phyloP scores from a whole-genome alignment of 805 yeast genomes.

The Nakazawaea laoshanensis region DNA sequence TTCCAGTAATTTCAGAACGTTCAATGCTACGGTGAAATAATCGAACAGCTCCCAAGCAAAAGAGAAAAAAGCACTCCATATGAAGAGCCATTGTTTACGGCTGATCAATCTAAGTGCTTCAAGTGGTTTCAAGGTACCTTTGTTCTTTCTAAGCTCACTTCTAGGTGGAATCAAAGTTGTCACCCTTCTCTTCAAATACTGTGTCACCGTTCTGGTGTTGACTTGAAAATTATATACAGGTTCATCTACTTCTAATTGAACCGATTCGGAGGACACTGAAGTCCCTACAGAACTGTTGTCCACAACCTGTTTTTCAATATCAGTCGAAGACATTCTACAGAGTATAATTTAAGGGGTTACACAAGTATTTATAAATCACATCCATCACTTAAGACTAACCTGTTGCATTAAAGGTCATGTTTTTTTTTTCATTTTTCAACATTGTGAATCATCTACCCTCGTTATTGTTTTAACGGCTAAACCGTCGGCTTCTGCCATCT shows the following conservation, averaged over 20 bases:
- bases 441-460: too few relatives aligned
- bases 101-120: conserved; percentile 28
- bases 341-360: too few relatives aligned
- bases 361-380: too few relatives aligned
- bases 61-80: conserved; percentile 49
- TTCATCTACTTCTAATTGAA: not conserved
- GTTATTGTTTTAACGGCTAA: too few relatives aligned
- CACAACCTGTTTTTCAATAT: conserved; percentile 1
- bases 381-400: too few relatives aligned
- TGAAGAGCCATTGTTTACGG: conserved; percentile 44
- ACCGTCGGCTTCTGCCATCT: too few relatives aligned
- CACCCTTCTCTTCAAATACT: conserved; percentile 36
- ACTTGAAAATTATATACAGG: conserved; percentile 19
- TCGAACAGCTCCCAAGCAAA: conserved; percentile 75
- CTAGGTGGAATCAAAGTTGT: conserved; percentile 40
- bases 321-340: not conserved
- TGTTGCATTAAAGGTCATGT: too few relatives aligned
- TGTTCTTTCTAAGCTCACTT: conserved; percentile 12
- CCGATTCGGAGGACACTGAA: too few relatives aligned
- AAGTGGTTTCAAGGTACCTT: conserved; percentile 30
- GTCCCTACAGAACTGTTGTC: not conserved
- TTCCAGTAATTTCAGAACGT: conserved; percentile 41
- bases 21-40: conserved; percentile 54
- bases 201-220: conserved; percentile 20
- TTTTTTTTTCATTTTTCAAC: too few relatives aligned